phyloP scores from a whole-genome alignment of 495 filamentous ascomycete species.

The Aspergillus mulundensis region DNA sequence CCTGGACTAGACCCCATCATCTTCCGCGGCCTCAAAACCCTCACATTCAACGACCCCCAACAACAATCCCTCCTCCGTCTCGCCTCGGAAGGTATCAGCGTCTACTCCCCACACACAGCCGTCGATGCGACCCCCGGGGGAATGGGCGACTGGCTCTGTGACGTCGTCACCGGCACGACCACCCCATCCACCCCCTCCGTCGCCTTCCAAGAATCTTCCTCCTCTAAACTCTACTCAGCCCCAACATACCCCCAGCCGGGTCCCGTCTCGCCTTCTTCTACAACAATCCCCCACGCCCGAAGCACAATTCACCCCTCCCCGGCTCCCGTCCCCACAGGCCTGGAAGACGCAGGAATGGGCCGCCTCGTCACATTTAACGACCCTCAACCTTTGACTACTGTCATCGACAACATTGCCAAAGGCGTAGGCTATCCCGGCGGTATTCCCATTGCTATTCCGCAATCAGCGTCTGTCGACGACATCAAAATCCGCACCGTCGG shows the following conservation, averaged over 20 bases:
- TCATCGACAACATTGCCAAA: conserved; percentile 59
- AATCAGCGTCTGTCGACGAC: conserved; percentile 45
- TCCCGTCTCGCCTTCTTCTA: conserved; percentile 15
- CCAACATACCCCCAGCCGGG: conserved; percentile 38
- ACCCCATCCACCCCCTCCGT: conserved; percentile 15
- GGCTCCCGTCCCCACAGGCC: conserved; percentile 43
- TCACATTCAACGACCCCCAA: conserved; percentile 80
- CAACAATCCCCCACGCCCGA: conserved; percentile 43
- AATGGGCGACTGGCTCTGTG: conserved; percentile 91
- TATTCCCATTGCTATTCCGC: conserved; percentile 67
- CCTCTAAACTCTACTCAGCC: conserved; percentile 35
- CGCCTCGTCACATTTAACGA: conserved; percentile 61
- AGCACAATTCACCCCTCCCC: conserved; percentile 49
- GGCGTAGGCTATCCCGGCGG: conserved; percentile 61
- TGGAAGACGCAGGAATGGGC: conserved; percentile 72
- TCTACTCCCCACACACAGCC: conserved; percentile 94
- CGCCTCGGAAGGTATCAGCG: conserved; percentile 83
- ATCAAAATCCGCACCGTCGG: conserved; percentile 56
- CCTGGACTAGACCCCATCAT: conserved; percentile 78
- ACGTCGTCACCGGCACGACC: conserved; percentile 64
- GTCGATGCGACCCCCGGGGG: conserved; percentile 85
- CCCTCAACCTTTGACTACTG: conserved; percentile 52
- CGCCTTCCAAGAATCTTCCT: conserved; percentile 15
- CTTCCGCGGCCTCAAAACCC: conserved; percentile 81
- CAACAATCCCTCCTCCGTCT: conserved; percentile 80